Evolutionary conservation across 2,329 filamentous ascomycete genomes (phyloP).

Genomic region (Botryotinia globosa): DNA sequence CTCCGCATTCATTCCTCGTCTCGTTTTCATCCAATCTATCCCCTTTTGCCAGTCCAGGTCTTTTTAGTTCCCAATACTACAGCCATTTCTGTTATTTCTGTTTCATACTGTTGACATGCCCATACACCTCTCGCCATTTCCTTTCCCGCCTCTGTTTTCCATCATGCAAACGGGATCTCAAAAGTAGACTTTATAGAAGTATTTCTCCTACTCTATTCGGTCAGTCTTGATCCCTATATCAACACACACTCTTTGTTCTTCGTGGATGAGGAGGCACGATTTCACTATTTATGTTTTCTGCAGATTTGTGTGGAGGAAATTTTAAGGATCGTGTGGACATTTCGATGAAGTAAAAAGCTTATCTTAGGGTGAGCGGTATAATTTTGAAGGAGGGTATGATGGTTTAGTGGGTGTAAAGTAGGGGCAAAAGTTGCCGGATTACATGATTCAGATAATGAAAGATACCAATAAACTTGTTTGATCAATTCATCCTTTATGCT

Average conservation of each 20-base stretch:
- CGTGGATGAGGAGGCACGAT: not conserved
- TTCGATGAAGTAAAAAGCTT: not conserved
- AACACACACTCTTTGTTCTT: slow-evolving; percentile 4
- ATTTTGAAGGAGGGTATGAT: not conserved
- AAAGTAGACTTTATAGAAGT: slow-evolving; percentile 18
- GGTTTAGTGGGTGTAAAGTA: not conserved
- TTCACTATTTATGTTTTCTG: not conserved
- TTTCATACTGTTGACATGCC: not conserved
- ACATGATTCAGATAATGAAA: not conserved
- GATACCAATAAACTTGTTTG: not conserved
- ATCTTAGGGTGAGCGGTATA: not conserved
- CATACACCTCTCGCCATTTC: not conserved
- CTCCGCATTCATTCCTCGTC: not conserved
- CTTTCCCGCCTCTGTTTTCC: not conserved
- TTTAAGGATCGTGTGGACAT: slow-evolving; percentile 5
- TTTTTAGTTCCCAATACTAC: not conserved
- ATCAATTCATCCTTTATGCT: not conserved
- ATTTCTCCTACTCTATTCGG: slow-evolving; percentile 18
- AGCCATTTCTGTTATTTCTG: not conserved
- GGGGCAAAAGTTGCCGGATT: not conserved
- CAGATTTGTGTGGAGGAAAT: not conserved
- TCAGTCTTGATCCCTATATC: slow-evolving; percentile 15
- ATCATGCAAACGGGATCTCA: slow-evolving; percentile 7
- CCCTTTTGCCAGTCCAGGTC: not conserved
- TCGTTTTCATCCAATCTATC: too few species aligned